Base-by-base conservation (phyloP, 257 asterid species). In the Fraxinus pennsylvanica region DNA sequence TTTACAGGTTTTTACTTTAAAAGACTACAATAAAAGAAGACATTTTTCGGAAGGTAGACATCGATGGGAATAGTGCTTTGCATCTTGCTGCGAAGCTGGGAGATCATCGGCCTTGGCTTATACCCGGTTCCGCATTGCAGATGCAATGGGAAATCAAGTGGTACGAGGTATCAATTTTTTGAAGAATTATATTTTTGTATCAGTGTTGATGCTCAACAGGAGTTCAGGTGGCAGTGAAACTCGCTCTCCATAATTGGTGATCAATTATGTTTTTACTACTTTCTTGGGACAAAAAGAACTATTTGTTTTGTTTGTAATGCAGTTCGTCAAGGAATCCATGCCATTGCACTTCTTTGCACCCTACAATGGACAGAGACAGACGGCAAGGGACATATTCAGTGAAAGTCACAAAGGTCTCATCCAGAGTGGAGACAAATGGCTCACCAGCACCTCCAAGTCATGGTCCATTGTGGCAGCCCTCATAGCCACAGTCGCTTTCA, bases 381-480 rank as follows among this genome's bases (percentile, higher is more conserved):
- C 89, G 5, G 76, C 92, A 14, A 43, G 45, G 22, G 82, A 85
- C 17, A 63, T 88, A 68, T 90, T 85, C 83, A 79, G 17, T 36
- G 57, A 30, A 9, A 78, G 74, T 17, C 92, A 90, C 41, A 25
- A 43, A 1, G 21, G 21, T 0, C 83, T 88, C 21, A 69, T 70
- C 8, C 15, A 80, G 25, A 80, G 74, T n/a, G 94, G 91, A 22
- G 74, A 80, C 9, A 6, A 77, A 6, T 90, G 94, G 94, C 82
- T 88, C 12, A 71, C 61, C 36, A 82, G 36, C 61, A 90, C 92
- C 47, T 87, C 94, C 3, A 65, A 86, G 27, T 90, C 94, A 6
- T 90, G 88, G 86, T 90, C 92, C 9, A 75, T 88, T 1, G 86
- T 90, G 57, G 94, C 92, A 15, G 90, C 90, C 2, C 92, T 90